Evolutionary conservation across 805 yeast species (phyloP).

Genomic region (Spathaspora sp.): DNA sequence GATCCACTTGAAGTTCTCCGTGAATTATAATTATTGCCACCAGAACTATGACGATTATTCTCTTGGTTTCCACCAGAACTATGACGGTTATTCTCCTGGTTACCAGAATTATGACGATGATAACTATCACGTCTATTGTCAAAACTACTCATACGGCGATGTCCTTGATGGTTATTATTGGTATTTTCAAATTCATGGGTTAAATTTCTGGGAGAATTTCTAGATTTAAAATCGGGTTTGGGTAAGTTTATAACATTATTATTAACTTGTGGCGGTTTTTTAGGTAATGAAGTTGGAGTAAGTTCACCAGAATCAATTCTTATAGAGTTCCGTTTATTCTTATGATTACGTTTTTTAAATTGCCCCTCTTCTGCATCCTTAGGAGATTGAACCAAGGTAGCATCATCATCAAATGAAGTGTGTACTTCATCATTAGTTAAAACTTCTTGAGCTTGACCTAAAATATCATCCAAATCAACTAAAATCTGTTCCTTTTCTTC

Average conservation of each 20-base stretch:
- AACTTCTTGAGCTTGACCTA: conserved; percentile 29
- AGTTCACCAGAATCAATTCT: conserved; percentile 16
- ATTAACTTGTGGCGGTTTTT: conserved; percentile 6
- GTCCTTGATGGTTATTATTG: neutral
- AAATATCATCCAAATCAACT: conserved; percentile 31
- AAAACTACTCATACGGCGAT: neutral
- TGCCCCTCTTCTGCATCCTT: neutral
- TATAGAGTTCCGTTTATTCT: conserved; percentile 30
- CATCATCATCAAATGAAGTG: conserved; percentile 29
- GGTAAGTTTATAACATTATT: conserved; percentile 8
- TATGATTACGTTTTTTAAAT: conserved; percentile 20
- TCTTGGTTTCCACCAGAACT: neutral
- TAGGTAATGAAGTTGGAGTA: conserved; percentile 1
- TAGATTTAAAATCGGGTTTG: neutral
- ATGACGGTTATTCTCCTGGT: neutral
- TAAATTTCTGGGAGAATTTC: neutral
- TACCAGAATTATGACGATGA: neutral
- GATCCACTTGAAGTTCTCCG: neutral
- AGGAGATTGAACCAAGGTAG: conserved; percentile 11
- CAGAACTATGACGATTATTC: neutral
- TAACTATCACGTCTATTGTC: neutral
- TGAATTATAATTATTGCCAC: conserved; percentile 3
- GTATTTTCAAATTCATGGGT: neutral
- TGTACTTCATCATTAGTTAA: conserved; percentile 14
- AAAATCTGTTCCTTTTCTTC: conserved; percentile 22